phyloP scores from a whole-genome alignment of 805 yeast genomes.

The Kockiozyma suomiensis region DNA sequence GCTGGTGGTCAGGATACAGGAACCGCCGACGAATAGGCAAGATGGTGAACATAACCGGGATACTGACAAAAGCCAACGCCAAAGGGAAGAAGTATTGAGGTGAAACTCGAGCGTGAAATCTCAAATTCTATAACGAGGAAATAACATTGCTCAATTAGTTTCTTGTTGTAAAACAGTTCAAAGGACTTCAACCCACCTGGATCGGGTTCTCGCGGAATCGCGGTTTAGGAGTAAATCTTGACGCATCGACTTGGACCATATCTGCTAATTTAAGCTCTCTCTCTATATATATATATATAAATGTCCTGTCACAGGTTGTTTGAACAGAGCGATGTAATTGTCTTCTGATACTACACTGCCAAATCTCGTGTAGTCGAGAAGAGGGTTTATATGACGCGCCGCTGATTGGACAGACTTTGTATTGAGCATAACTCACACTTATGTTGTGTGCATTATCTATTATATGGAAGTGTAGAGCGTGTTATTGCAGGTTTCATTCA shows the following conservation, averaged over 20 bases:
- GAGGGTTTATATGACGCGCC: neutral
- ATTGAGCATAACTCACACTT: neutral
- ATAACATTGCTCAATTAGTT: neutral
- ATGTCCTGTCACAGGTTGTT: neutral
- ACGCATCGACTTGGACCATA: neutral
- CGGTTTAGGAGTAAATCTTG: conserved; percentile 1
- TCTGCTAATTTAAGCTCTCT: no score
- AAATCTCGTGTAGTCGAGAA: neutral
- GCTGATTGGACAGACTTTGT: conserved; percentile 4
- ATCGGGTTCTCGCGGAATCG: conserved; percentile 19
- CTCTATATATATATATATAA: neutral
- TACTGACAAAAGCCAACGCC: conserved; percentile 53
- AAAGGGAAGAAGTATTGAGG: conserved; percentile 70
- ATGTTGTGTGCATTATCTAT: neutral
- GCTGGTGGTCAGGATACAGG: conserved; percentile 60
- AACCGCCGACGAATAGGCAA: conserved; percentile 42
- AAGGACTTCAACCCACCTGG: conserved; percentile 3
- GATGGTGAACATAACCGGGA: conserved; percentile 34
- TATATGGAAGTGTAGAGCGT: no score
- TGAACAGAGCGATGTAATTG: neutral
- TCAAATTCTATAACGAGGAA: conserved; percentile 47
- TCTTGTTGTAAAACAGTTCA: neutral
- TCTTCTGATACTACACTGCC: neutral
- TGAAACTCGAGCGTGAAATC: conserved; percentile 70
- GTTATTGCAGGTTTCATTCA: no score